A percentile compares a stretch with the other conserved stretches of the same genome.
phyloP scores from a whole-genome alignment of 768 basidiomycete genomes.

The Lentinula sp. region DNA sequence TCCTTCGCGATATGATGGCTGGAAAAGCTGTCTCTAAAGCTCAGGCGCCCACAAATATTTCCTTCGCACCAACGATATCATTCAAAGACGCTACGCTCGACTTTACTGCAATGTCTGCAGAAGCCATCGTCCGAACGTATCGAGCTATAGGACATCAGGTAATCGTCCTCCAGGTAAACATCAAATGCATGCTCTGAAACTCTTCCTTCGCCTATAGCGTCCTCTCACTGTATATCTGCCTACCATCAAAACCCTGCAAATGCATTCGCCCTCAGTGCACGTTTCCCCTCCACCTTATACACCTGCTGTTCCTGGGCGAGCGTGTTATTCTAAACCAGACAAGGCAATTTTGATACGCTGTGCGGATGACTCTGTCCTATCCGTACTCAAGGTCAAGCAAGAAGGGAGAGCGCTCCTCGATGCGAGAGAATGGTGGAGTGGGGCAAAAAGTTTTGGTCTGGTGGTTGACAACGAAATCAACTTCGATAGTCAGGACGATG shows the following conservation, averaged over 20 bases:
- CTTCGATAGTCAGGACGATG: slow-evolving; percentile 2
- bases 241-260: slow-evolving; percentile 31
- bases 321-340: slow-evolving; percentile 32
- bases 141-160: slow-evolving; percentile 72
- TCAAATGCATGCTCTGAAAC: background rate
- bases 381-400: slow-evolving; percentile 53
- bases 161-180: background rate
- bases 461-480: slow-evolving; percentile 7
- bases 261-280: slow-evolving; percentile 27
- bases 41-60: slow-evolving; percentile 35
- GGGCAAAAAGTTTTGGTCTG: slow-evolving; percentile 33
- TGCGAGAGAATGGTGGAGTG: slow-evolving; percentile 79
- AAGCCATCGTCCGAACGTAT: slow-evolving; percentile 45
- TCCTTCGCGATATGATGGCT: slow-evolving; percentile 56
- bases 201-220: slow-evolving; percentile 16
- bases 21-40: slow-evolving; percentile 41
- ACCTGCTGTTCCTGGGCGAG: slow-evolving; percentile 31
- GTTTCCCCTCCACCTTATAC: slow-evolving; percentile 5
- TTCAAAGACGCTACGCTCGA: slow-evolving; percentile 46
- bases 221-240: slow-evolving; percentile 27
- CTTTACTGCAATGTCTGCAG: slow-evolving; percentile 53
- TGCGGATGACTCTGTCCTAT: slow-evolving; percentile 43
- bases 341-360: slow-evolving; percentile 49
- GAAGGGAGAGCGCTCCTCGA: slow-evolving; percentile 49
- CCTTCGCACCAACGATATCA: slow-evolving; percentile 57